Evolutionary conservation across 1,284 basidiomycete genomes (phyloP).

Genomic region (Mycena sp.): DNA sequence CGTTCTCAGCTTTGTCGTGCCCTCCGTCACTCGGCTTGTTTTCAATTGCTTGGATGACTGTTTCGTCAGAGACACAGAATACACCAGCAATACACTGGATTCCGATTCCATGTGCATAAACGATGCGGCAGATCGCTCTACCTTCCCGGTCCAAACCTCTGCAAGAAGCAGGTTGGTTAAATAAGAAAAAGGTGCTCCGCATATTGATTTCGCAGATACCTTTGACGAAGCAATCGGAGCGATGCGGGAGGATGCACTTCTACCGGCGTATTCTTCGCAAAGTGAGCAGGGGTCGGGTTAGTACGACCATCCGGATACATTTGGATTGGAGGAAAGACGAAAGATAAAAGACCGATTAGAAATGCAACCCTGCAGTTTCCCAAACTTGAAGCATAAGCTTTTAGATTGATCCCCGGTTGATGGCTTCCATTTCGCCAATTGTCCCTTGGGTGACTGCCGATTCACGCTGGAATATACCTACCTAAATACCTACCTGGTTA

Average conservation of each 20-base stretch:
- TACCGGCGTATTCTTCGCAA: conserved; percentile 4
- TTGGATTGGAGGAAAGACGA: too few relatives aligned
- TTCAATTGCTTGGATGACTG: conserved; percentile 12
- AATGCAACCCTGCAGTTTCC: too few relatives aligned
- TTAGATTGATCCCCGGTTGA: too few relatives aligned
- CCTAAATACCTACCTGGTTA: too few relatives aligned
- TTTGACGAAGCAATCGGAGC: conserved; percentile 4
- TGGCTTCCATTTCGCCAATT: too few relatives aligned
- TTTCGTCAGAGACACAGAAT: conserved; percentile 16
- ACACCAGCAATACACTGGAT: conserved; percentile 2
- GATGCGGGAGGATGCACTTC: conserved; percentile 10
- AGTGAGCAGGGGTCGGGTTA: conserved; percentile 19
- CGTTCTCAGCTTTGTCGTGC: conserved; percentile 13
- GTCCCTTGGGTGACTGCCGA: too few relatives aligned
- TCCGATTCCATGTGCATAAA: conserved; percentile 7
- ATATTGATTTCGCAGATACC: background rate
- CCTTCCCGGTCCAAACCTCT: conserved; percentile 18
- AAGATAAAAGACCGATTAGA: too few relatives aligned
- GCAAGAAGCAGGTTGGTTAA: too few relatives aligned
- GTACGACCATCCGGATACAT: conserved; percentile 18
- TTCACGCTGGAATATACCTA: too few relatives aligned
- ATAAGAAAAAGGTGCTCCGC: background rate
- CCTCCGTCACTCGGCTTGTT: background rate
- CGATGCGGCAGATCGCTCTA: conserved; percentile 17
- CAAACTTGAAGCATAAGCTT: too few relatives aligned